These are phyloP conservation scores for Phialocephala sp. DNA, from an alignment of 2,329 filamentous ascomycete species.

Conservation along the genomic window DNA sequence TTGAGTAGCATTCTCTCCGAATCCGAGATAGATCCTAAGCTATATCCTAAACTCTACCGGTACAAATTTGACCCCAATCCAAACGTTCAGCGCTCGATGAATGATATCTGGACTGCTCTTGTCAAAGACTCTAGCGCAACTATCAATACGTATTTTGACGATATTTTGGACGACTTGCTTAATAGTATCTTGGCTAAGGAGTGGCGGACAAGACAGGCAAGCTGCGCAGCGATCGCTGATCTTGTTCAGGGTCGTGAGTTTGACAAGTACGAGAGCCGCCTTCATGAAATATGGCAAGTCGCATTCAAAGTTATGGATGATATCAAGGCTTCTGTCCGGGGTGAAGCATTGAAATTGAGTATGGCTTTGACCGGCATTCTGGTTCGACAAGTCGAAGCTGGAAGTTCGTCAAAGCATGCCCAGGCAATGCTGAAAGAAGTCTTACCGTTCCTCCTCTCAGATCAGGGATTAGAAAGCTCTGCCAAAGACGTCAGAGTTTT, in stretches of 20 bases:
- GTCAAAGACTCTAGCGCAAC: slow-evolving; percentile 84
- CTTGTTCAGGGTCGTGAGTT: slow-evolving; percentile 82
- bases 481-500: slow-evolving; percentile 88
- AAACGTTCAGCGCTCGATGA: slow-evolving; percentile 94
- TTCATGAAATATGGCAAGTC: slow-evolving; percentile 82
- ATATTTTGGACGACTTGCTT: slow-evolving; percentile 86
- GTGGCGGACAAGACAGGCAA: slow-evolving; percentile 92
- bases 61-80: slow-evolving; percentile 95
- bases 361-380: slow-evolving; percentile 84
- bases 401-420: slow-evolving; percentile 71
- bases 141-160: slow-evolving; percentile 82
- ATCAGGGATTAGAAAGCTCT: slow-evolving; percentile 86
- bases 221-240: slow-evolving; percentile 87
- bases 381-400: slow-evolving; percentile 83
- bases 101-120: slow-evolving; percentile 95
- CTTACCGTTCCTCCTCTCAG: slow-evolving; percentile 87
- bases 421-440: slow-evolving; percentile 83
- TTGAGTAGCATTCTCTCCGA: slow-evolving; percentile 91
- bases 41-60: slow-evolving; percentile 93
- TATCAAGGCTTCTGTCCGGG: slow-evolving; percentile 88
- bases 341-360: slow-evolving; percentile 81
- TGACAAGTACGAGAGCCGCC: slow-evolving; percentile 80
- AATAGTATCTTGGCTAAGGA: slow-evolving; percentile 87
- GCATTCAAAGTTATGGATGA: slow-evolving; percentile 94
- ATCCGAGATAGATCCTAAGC: slow-evolving; percentile 85